Conservation (phyloP, 768 basidiomycete genomes). For the Lactarius psammicola region DNA sequence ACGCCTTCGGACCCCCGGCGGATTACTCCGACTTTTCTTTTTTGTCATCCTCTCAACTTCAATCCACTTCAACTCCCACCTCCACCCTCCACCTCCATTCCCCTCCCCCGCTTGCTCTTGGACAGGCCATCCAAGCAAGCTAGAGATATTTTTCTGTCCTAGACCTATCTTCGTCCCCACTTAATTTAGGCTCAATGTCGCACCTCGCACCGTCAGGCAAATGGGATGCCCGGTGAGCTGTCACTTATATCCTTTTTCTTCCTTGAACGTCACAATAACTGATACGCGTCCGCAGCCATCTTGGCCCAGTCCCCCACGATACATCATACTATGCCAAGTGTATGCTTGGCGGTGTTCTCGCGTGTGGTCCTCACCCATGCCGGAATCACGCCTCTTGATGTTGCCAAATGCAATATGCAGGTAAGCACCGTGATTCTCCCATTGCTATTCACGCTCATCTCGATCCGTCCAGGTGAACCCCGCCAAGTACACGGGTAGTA, state of each 20-base stretch:
- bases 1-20: no score
- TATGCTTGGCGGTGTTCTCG: slow-evolving; percentile 84
- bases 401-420: slow-evolving; percentile 93
- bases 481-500: slow-evolving; percentile 67
- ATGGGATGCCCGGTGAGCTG: slow-evolving; percentile 70
- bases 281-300: slow-evolving; percentile 42
- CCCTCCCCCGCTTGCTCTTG: slow-evolving; percentile 33
- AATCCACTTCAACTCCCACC: slow-evolving; percentile 30
- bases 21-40: no score
- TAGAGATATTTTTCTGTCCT: slow-evolving; percentile 35
- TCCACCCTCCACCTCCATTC: slow-evolving; percentile 30
- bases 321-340: slow-evolving; percentile 76
- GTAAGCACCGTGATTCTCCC: slow-evolving; percentile 38
- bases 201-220: slow-evolving; percentile 50
- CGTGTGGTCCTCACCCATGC: slow-evolving; percentile 89
- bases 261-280: slow-evolving; percentile 1
- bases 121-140: slow-evolving; percentile 38
- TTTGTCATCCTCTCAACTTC: slow-evolving; percentile 25
- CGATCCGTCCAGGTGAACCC: slow-evolving; percentile 62
- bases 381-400: slow-evolving; percentile 83
- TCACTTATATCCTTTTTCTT: slow-evolving; percentile 11
- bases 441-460: background rate
- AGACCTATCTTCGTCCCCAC: slow-evolving; percentile 35
- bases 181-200: slow-evolving; percentile 46
- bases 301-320: slow-evolving; percentile 77